These are phyloP conservation scores for Mytilinidion resinicola DNA, from an alignment of 495 filamentous ascomycete genomes.

Conservation along the genomic window DNA sequence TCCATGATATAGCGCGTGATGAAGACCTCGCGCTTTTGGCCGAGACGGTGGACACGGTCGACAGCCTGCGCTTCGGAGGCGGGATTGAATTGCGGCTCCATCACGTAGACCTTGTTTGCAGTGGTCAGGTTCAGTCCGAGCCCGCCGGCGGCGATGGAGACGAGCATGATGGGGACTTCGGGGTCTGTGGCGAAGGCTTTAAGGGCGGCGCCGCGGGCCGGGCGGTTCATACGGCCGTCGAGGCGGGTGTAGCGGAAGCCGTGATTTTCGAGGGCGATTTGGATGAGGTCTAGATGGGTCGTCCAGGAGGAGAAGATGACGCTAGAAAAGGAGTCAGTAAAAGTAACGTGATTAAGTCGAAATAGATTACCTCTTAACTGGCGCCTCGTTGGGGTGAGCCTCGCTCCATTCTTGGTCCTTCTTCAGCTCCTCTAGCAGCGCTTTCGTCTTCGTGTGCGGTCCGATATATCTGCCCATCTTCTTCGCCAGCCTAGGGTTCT, in stretches of 20 bases:
- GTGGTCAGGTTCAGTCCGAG: constrained; percentile 86
- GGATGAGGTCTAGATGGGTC: constrained; percentile 85
- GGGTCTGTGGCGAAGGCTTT: constrained; percentile 68
- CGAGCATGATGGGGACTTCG: constrained; percentile 69
- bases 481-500: constrained; percentile 51
- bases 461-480: constrained; percentile 66
- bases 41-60: constrained; percentile 88
- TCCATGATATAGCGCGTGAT: constrained; percentile 85
- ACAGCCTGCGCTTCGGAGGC: constrained; percentile 90
- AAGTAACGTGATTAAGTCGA: not conserved
- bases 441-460: constrained; percentile 84
- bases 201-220: constrained; percentile 63
- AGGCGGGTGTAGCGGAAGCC: constrained; percentile 68
- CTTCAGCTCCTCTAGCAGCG: constrained; percentile 62
- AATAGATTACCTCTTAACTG: constrained; percentile 55
- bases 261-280: constrained; percentile 67
- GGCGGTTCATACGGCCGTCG: constrained; percentile 78
- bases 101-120: constrained; percentile 82
- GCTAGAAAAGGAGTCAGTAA: constrained; percentile 29
- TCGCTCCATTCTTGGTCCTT: constrained; percentile 54
- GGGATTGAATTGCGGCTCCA: constrained; percentile 98
- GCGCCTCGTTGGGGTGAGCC: constrained; percentile 50
- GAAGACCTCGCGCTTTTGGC: constrained; percentile 75
- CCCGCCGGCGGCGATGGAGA: constrained; percentile 88
- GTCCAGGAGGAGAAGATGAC: constrained; percentile 96